Base-by-base conservation (phyloP, 2,329 filamentous ascomycete species). In the Aspergillus floridensis region DNA sequence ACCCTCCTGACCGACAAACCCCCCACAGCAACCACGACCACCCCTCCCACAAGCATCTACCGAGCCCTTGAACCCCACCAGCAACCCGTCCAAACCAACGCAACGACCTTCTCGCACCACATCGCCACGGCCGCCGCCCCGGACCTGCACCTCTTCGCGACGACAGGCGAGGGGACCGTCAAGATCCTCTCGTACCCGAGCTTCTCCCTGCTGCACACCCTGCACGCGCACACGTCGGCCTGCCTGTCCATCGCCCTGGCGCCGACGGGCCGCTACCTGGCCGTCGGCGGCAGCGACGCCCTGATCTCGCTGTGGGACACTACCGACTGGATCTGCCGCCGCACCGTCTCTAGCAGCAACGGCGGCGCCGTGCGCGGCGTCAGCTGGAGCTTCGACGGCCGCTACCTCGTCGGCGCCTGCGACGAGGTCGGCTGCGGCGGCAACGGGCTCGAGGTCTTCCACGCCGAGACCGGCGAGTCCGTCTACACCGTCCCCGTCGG, bases 251-350 rank as follows among this genome's bases (percentile, higher is more conserved):
- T 81, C 48, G 68, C 76, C 12, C 78, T 80, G 31, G 76, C 77
- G 12, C 80, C 80, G 1, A 79, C 75, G 26, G 78, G 77, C 51
- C 79, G 79, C 59, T 81, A 82, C 64, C 72, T 82, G 24, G 80
- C 80, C 21, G 70, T 81, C 22, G 80, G 79, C 41, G 80, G 79
- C 32, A 78, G 76, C 54, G 80, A 82, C 66, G 78, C 80, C 11
- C 71, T 82, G 32, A 80, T 82, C 51, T 79, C 79, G 12, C 75
- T 82, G 31, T 82, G 79, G 79, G 80, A 82, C 67, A 82, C 80
- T 4, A 79, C 74, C 2, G 79, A 82, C 65, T 82, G 79, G 79
- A 76, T 81, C 54, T 81, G 80, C 61, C 76, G 74, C 26, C 77
- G 79, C 44, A 81, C 79, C 0, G 67, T 81, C 8, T 78, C 78